Base-by-base conservation (phyloP, 306 rosid species). In the Corylus heterophylla region DNA sequence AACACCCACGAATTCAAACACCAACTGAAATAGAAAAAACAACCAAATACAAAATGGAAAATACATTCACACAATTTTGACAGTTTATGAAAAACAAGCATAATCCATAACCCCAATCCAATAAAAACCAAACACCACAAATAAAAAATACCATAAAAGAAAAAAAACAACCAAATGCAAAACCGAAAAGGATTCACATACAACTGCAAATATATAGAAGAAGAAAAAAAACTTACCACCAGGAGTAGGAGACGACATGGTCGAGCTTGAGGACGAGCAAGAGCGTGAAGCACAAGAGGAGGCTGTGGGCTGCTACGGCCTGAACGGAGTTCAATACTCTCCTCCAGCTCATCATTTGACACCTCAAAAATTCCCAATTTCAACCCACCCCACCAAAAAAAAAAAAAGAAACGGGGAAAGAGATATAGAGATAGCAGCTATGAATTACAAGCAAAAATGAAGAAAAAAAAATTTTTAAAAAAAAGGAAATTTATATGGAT, bases 181-280 rank as follows among this genome's bases (percentile, higher is more conserved):
- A 27, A 11, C 10, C 69, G 73, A 84, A 66, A 16, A 54, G 12
- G 4, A 50, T 50, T 50, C 54, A 54, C 22, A 54, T 54, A 4
- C 20, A 18, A 4, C 17, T 6, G 20, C 18, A 54, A 54, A 54
- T 17, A 54, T 5, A 54, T 20, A 71, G 56, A 64, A 2, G 2
- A 29, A 31, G 25, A 31, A 31, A 31, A 31, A 74, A 80, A 73
- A 81, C 93, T 79, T 83, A 96, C 99, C 99, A 96, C 99, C 99
- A 96, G 80, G 97, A 91, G 83, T 64, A 83, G 69, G 81, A 86
- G 84, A 91, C 73, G 71, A 45, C 79, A 39, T 84, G 94, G 82
- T 96, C 98, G 81, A 96, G 98, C 94, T 91, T 96, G 86, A 96
- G 85, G 80, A 96, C 90, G 66, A 96, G 97, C 75, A 96, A 76